Conservation (phyloP, 768 basidiomycete species). For the Tricholoma hemisulphureum region DNA sequence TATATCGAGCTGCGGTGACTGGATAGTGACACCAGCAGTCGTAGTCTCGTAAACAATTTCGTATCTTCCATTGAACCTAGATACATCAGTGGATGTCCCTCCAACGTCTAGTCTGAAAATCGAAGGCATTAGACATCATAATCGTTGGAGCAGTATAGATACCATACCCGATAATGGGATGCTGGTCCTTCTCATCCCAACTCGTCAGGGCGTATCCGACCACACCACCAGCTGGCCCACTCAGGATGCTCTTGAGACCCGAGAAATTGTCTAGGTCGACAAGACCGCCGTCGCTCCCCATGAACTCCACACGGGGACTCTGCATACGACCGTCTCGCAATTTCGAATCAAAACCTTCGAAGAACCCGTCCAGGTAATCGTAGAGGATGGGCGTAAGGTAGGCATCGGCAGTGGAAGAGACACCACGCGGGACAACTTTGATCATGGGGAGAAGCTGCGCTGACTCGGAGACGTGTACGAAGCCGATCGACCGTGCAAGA, state of each 20-base stretch:
- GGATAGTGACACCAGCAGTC: slow-evolving; percentile 90
- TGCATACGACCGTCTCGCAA: slow-evolving; percentile 56
- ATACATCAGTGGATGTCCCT: slow-evolving; percentile 94
- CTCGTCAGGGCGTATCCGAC: slow-evolving; percentile 93
- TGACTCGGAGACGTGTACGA: slow-evolving; percentile 85
- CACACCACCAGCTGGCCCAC: slow-evolving; percentile 93
- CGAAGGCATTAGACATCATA: background rate
- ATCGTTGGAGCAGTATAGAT: background rate
- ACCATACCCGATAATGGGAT: slow-evolving; percentile 81
- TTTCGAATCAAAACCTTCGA: slow-evolving; percentile 78
- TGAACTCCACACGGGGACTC: slow-evolving; percentile 85
- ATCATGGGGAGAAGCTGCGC: slow-evolving; percentile 90
- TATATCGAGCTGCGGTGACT: slow-evolving; percentile 91
- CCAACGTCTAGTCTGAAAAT: slow-evolving; percentile 77
- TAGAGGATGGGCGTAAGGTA: slow-evolving; percentile 89
- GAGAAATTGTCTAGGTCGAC: slow-evolving; percentile 82
- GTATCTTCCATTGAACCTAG: slow-evolving; percentile 86
- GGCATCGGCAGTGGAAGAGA: slow-evolving; percentile 91
- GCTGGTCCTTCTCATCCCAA: slow-evolving; percentile 71
- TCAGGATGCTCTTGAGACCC: slow-evolving; percentile 89
- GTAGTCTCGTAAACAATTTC: slow-evolving; percentile 95
- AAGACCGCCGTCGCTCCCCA: slow-evolving; percentile 91
- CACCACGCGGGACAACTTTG: slow-evolving; percentile 91
- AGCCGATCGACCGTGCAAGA: slow-evolving; percentile 80
- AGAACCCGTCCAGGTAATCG: slow-evolving; percentile 89